Evolutionary conservation across 805 yeast species (phyloP), one percentile per base, ranked within the genome.

Genomic region (Teunomyces atbi): DNA sequence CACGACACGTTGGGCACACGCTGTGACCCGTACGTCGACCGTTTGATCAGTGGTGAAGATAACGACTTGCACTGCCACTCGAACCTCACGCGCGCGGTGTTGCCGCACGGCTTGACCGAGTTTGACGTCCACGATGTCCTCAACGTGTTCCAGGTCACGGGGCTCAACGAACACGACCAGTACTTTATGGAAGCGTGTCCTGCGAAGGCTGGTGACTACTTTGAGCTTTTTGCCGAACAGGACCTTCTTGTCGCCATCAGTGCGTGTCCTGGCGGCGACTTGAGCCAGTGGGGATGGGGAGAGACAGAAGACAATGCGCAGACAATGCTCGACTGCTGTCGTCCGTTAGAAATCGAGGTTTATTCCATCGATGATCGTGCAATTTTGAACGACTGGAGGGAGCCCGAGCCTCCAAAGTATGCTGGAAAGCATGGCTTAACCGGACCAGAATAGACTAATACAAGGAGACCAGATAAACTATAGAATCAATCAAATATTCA

Each of bases 151-250:
- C 88, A 82, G 61, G 80, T 82, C 49, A 82, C 87, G 1, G 88
- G 88, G 0, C 69, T 82, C 52, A 80, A 81, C 52, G 83, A 80
- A 50, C 66, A 79, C 52, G 87, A 82, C 58, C 84, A 80, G 58
- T 83, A 83, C 60, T 82, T 79, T 59, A 82, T 82, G 87, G 86
- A 81, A 57, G 77, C 87, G 1, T 81, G 83, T 51, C 88, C 88
- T 1, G 83, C 87, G 2, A 66, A 73, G 29, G 62, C 68, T 36
- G 78, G 73, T 11, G 88, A 83, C 56, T 81, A 78, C 59, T 81
- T 83, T 55, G 87, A 83, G 61, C 72, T 80, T 59, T 83, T 81
- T 62, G 86, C 86, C 3, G 88, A 83, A 56, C 78, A 77, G 40
- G 87, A 83, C 56, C 62, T 82, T 47, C 62, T 83, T 42, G 79